These are phyloP conservation scores for Erodium moschatum DNA, from an alignment of 441 rosid species.

Conservation along the genomic window DNA sequence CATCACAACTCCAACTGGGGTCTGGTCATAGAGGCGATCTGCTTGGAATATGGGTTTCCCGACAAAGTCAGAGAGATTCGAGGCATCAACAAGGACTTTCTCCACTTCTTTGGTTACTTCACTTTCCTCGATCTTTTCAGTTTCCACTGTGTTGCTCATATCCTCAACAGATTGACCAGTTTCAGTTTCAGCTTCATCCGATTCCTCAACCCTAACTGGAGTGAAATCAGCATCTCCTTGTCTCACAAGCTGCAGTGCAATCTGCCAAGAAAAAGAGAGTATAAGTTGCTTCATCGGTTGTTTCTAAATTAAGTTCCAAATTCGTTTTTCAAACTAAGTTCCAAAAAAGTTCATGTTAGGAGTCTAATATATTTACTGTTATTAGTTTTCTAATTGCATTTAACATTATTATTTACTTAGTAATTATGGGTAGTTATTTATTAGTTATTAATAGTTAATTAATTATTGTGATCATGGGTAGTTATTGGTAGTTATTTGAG, in stretches of 20 bases:
- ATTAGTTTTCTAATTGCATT: no score
- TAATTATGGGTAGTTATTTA: no score
- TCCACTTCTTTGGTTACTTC: constrained; percentile 33
- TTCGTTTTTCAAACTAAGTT: no score
- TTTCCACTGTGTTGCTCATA: constrained; percentile 20
- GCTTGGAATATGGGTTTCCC: constrained; percentile 92
- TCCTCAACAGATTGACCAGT: constrained; percentile 26
- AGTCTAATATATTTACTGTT: no score
- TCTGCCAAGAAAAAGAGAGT: constrained; percentile 35
- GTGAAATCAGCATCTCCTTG: constrained; percentile 46
- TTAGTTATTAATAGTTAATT: no score
- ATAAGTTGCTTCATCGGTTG: not conserved
- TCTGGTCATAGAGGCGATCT: constrained; percentile 63
- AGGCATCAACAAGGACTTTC: constrained; percentile 54
- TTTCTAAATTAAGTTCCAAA: not conserved
- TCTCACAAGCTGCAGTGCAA: constrained; percentile 83
- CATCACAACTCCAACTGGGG: constrained; percentile 92
- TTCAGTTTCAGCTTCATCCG: constrained; percentile 26
- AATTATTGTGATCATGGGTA: no score
- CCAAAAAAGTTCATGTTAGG: no score
- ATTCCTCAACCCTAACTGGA: constrained; percentile 27
- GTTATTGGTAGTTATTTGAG: no score
- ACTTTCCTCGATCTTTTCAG: constrained; percentile 30
- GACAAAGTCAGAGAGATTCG: constrained; percentile 65
- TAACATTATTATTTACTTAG: no score